These are phyloP conservation scores for Isabelozyma heimii DNA, from an alignment of 805 yeast genomes.

Conservation along the genomic window DNA sequence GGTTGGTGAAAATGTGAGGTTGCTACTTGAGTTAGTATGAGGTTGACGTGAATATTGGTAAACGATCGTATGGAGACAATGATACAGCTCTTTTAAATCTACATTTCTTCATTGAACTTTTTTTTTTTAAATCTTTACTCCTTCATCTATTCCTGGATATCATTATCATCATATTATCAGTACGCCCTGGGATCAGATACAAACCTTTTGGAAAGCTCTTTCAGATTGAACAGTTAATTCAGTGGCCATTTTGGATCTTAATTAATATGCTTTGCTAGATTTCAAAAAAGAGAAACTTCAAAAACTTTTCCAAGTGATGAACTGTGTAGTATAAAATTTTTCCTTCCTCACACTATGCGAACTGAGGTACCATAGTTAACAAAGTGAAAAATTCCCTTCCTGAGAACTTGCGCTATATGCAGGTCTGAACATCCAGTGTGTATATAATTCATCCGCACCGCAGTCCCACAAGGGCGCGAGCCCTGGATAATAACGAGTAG, in stretches of 20 bases:
- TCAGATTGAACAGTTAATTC: conserved; percentile 99
- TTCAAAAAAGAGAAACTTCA: neutral
- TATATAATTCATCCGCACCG: neutral
- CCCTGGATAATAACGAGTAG: neutral
- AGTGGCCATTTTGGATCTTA: conserved; percentile 79
- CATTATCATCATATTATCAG: neutral
- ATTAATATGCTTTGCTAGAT: conserved; percentile 3
- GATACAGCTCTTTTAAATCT: too few species aligned
- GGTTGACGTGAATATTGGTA: neutral
- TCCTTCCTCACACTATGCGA: neutral
- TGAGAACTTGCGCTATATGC: conserved; percentile 2
- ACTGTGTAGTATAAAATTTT: conserved; percentile 3
- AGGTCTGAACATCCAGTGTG: neutral
- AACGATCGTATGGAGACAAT: neutral
- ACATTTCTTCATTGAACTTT: too few species aligned
- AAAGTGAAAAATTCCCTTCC: conserved; percentile 10
- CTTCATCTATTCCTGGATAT: neutral
- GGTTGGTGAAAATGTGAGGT: conserved; percentile 99
- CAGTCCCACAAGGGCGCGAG: neutral
- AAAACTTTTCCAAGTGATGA: conserved; percentile 5
- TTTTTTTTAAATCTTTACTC: too few species aligned
- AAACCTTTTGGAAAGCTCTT: conserved; percentile 99
- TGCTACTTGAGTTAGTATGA: conserved; percentile 64
- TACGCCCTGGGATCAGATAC: conserved; percentile 27
- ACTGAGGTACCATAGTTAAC: neutral